phyloP scores from a whole-genome alignment of 2,329 filamentous ascomycete genomes.

The Colletotrichum zoysiae region DNA sequence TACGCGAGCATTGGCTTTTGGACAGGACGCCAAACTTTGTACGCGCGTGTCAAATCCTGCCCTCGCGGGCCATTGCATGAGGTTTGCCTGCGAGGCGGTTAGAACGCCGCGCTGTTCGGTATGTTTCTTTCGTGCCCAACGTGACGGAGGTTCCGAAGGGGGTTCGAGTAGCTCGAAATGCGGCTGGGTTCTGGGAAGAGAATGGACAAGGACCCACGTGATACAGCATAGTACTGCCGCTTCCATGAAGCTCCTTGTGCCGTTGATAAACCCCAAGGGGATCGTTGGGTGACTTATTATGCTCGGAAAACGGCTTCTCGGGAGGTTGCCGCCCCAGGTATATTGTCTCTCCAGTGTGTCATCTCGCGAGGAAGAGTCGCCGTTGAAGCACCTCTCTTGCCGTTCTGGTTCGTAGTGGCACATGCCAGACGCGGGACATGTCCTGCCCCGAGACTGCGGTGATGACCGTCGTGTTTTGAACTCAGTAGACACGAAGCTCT shows the following conservation, averaged over 20 bases:
- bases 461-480: background rate
- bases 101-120: background rate
- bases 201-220: background rate
- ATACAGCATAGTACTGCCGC: no score
- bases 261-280: background rate
- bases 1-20: background rate
- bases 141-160: no score
- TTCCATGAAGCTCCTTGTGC: no score
- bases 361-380: background rate
- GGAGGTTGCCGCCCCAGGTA: background rate
- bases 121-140: background rate
- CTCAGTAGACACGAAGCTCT: background rate
- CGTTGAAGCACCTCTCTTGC: background rate
- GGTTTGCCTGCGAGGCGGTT: background rate
- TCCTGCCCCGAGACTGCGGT: no score
- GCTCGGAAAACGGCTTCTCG: background rate
- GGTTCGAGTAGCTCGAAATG: background rate
- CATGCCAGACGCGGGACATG: background rate
- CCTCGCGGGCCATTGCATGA: background rate
- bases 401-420: background rate
- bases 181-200: no score
- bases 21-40: background rate
- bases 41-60: background rate
- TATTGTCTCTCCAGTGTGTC: background rate
- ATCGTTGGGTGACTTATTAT: no score